Base-by-base conservation (phyloP, 305 asterid species). In the Solanum hybrid region DNA sequence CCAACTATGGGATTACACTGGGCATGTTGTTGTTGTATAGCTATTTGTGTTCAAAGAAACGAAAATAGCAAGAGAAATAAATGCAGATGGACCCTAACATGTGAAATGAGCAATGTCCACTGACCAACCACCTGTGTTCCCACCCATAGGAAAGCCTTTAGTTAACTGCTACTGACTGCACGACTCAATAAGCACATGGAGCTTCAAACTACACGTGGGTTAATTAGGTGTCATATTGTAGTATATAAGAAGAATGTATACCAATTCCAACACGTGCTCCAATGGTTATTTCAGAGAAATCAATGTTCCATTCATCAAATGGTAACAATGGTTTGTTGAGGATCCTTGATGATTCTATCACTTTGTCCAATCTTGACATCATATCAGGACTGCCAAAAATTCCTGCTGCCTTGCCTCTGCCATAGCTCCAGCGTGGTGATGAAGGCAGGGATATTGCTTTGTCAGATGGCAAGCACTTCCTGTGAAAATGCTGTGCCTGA, bases 211-310 rank as follows among this genome's bases (percentile, higher is more conserved):
- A 11, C 31, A 87, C 4, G 77, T 73, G 35, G 11, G 16, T 71
- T 71, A 61, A 34, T 80, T 42, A 81, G 42, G 34, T 57, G 33
- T 22, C 76, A 85, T 57, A 85, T 85, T 29, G 46, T 57, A 33
- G 76, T 85, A 33, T 85, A 81, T 14, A 34, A 73, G 80, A 83
- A 64, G 33, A 69, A 40, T 89, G 90, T 95, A 84, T 95, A 97
- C 99, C 99, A 64, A 97, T 97, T 91, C 99, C 98, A 61, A 97
- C 97, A 36, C 99, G 99, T 89, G 93, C 92, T 91, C 99, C 98
- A 35, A 95, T 95, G 89, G 95, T 92, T 87, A 96, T 79, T 92
- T 97, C 99, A 28, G 98, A 95, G 91, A 94, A 94, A 92, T 97
- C 98, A 39, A 97, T 96, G 90, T 96, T 95, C 99, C 99, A 97